phyloP scores from a whole-genome alignment of 345 rosid genomes.

The Citrus medica region DNA sequence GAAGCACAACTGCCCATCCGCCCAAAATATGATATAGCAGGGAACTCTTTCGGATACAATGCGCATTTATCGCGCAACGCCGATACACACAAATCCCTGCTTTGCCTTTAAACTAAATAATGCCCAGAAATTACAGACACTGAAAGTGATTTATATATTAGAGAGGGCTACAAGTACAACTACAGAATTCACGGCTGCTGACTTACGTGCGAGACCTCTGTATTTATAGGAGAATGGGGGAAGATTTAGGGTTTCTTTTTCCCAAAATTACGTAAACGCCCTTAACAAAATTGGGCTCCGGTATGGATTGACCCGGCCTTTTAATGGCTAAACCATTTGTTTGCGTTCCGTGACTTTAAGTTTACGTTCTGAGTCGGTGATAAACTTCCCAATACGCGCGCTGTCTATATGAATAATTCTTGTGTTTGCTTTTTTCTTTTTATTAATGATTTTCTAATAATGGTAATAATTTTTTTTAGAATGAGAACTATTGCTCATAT shows the following conservation, averaged over 20 bases:
- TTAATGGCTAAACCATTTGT: background rate
- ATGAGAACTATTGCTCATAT: too few species aligned
- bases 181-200: background rate
- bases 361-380: too few species aligned
- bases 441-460: too few species aligned
- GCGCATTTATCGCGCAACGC: constrained; percentile 7
- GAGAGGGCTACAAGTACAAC: too few species aligned
- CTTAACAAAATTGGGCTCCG: background rate
- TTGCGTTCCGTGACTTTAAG: too few species aligned
- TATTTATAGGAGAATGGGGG: background rate
- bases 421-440: too few species aligned
- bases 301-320: background rate
- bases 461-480: too few species aligned
- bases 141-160: too few species aligned
- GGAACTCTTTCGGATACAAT: constrained; percentile 3
- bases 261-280: background rate
- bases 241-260: background rate
- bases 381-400: background rate
- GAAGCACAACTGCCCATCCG: constrained; percentile 9
- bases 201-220: background rate
- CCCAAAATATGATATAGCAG: constrained; percentile 3
- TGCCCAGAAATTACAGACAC: too few species aligned
- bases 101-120: background rate
- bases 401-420: too few species aligned
- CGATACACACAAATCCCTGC: constrained; percentile 9